A percentile compares a stretch with the other conserved stretches of the same genome.
Conservation (phyloP, 306 rosid genomes). For the Fagus sylvatica region DNA sequence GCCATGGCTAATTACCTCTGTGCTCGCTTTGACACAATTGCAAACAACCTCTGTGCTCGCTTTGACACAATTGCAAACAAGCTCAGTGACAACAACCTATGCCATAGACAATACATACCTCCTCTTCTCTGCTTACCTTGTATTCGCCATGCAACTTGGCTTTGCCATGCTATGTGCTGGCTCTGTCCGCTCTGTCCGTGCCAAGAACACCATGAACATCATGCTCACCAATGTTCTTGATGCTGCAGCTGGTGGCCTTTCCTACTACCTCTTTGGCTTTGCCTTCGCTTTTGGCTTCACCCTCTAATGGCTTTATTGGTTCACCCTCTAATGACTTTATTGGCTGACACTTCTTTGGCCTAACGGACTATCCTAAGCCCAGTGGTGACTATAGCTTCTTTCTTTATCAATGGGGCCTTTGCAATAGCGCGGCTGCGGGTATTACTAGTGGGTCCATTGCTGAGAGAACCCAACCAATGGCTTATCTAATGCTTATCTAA, state of each 20-base stretch:
- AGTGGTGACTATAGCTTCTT: conserved; percentile 61
- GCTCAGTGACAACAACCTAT: conserved; percentile 47
- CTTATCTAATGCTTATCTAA: conserved; percentile 76
- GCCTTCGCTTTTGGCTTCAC: conserved; percentile 75
- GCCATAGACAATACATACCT: conserved; percentile 62
- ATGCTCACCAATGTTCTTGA: conserved; percentile 94
- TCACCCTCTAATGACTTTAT: conserved; percentile 75
- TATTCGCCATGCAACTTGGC: conserved; percentile 95
- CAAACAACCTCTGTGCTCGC: conserved; percentile 58
- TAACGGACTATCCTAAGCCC: conserved; percentile 34
- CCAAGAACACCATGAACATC: conserved; percentile 92
- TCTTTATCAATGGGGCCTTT: conserved; percentile 91
- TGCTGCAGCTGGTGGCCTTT: conserved; percentile 75
- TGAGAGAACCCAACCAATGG: conserved; percentile 73
- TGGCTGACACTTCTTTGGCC: conserved; percentile 75
- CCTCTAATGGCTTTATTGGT: conserved; percentile 78
- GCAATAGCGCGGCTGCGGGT: conserved; percentile 85
- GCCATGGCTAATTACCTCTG: conserved; percentile 59
- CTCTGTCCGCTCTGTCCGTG: conserved; percentile 81
- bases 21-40: conserved; percentile 45
- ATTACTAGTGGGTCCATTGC: conserved; percentile 90
- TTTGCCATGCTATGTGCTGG: conserved; percentile 95
- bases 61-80: conserved; percentile 37
- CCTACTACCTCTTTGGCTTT: conserved; percentile 75
- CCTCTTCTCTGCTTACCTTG: conserved; percentile 81